Evolutionary conservation across 345 rosid species (phyloP).

Genomic region (Cardamine occulta): DNA sequence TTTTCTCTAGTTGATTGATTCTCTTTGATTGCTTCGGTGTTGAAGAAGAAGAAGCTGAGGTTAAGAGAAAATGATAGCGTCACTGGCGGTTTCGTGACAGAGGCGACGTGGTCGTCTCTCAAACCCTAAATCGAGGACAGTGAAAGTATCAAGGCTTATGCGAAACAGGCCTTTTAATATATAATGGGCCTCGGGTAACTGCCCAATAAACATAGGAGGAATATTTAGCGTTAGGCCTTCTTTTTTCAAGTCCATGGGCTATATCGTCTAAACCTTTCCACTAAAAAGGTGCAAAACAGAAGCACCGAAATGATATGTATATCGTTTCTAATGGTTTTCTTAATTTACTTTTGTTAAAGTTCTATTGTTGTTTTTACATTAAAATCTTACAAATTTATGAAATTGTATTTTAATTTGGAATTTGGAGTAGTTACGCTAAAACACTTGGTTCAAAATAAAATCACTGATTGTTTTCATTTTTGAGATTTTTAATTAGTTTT

Average conservation of each 20-base stretch:
- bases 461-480: no score
- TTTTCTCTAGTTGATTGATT: not conserved
- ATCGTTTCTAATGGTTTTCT: no score
- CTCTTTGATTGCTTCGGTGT: not conserved
- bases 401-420: no score
- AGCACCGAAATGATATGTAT: no score
- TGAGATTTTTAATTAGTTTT: not conserved
- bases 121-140: slow-evolving; percentile 19
- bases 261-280: no score
- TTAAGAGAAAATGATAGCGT: slow-evolving; percentile 24
- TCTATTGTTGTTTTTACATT: no score
- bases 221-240: no score
- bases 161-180: slow-evolving; percentile 12
- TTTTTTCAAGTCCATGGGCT: no score
- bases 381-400: no score
- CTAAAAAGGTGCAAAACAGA: no score
- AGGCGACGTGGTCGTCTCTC: slow-evolving; percentile 36
- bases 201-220: not conserved
- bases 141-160: not conserved
- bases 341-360: no score
- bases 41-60: slow-evolving; percentile 12
- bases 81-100: slow-evolving; percentile 32
- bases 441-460: no score
- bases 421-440: not conserved
- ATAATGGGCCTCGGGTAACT: not conserved